Conservation (phyloP, 495 filamentous ascomycete species). For the Melanomma pulvis-pyrius region DNA sequence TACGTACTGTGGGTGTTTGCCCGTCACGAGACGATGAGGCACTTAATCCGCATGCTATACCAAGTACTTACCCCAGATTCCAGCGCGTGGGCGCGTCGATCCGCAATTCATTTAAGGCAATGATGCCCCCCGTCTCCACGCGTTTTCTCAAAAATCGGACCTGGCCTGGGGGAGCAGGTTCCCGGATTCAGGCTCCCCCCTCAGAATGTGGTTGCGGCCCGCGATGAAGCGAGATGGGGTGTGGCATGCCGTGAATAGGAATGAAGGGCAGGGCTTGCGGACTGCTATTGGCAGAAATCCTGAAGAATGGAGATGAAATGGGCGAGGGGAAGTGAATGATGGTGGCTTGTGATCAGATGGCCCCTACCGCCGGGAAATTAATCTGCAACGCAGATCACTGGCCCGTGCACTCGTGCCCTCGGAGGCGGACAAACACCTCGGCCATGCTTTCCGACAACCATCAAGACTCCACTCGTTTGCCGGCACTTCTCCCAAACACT, state of each 20-base stretch:
- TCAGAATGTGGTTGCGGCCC: background rate
- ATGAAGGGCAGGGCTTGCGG: background rate
- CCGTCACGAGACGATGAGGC: background rate
- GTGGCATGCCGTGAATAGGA: background rate
- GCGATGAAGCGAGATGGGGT: background rate
- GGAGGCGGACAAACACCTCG: background rate
- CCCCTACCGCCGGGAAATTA: slow-evolving; percentile 7
- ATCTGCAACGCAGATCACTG: slow-evolving; percentile 15
- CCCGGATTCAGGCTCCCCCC: slow-evolving; percentile 14
- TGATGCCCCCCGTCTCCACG: background rate
- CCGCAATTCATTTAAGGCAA: background rate
- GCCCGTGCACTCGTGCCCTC: slow-evolving; percentile 4
- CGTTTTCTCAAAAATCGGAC: background rate
- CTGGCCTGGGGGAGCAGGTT: slow-evolving; percentile 7
- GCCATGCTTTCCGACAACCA: background rate
- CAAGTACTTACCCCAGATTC: background rate
- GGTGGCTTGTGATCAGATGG: slow-evolving; percentile 13
- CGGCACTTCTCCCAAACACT: slow-evolving; percentile 10
- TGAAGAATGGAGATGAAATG: slow-evolving; percentile 3
- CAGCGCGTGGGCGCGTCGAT: slow-evolving; percentile 1
- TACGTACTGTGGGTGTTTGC: background rate
- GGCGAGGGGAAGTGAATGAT: background rate
- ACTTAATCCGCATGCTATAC: background rate
- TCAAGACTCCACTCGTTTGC: background rate
- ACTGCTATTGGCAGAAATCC: slow-evolving; percentile 8